Evolutionary conservation across 495 filamentous ascomycete genomes (phyloP).

Genomic region (Talaromyces adpressus): DNA sequence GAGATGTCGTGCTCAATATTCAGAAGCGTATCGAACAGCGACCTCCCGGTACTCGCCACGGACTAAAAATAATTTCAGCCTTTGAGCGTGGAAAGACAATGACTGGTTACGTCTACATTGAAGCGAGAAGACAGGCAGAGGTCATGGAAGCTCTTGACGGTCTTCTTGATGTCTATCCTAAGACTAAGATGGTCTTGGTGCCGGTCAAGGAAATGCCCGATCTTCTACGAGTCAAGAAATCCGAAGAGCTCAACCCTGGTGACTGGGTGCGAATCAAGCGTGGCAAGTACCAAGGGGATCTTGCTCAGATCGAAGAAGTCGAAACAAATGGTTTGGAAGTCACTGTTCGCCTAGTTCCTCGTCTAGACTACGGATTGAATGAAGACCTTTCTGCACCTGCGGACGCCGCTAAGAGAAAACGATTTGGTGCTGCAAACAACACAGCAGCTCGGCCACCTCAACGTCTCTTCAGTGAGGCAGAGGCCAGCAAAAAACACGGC

Average conservation of each 20-base stretch:
- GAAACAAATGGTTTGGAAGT: conserved; percentile 88
- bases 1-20: conserved; percentile 78
- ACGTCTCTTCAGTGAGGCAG: conserved; percentile 85
- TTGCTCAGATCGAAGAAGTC: conserved; percentile 90
- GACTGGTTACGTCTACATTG: conserved; percentile 92
- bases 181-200: conserved; percentile 74
- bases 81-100: conserved; percentile 86
- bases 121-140: conserved; percentile 80
- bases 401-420: conserved; percentile 66
- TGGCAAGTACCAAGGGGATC: conserved; percentile 77
- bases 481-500: conserved; percentile 82
- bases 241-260: conserved; percentile 75
- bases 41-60: conserved; percentile 58
- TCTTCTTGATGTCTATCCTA: conserved; percentile 76
- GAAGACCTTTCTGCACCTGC: conserved; percentile 62
- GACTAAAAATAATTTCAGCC: conserved; percentile 73
- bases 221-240: conserved; percentile 81
- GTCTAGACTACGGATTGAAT: conserved; percentile 84
- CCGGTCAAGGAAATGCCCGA: conserved; percentile 98
- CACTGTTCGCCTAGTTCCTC: conserved; percentile 76
- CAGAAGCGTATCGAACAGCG: conserved; percentile 82
- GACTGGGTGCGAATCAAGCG: conserved; percentile 87
- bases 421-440: conserved; percentile 45
- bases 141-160: conserved; percentile 74
- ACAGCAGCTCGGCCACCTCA: conserved; percentile 65